Percentiles rank a stretch among this genome's conserved stretches.
Evolutionary conservation across 1,139 yeast genomes (phyloP).

Genomic region (Geotrichum aggregatum): DNA sequence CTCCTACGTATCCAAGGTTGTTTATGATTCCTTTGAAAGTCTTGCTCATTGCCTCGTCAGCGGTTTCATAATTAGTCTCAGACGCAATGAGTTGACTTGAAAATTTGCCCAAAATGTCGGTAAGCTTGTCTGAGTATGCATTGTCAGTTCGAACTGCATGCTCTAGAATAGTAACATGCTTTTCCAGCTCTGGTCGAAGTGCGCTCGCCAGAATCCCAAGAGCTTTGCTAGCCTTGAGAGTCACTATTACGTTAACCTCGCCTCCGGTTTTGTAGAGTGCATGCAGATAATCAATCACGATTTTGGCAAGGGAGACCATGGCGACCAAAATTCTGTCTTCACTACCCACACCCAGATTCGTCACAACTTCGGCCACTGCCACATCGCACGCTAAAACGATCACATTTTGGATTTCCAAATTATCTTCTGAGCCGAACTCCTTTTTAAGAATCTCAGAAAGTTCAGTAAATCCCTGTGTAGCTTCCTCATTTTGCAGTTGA

Average conservation of each 20-base stretch:
- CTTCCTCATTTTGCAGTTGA: not conserved
- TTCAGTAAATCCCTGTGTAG: not conserved
- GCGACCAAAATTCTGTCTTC: not conserved
- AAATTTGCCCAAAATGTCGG: constrained; percentile 11
- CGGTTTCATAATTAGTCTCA: not conserved
- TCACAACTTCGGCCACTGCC: constrained; percentile 17
- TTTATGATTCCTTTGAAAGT: constrained; percentile 15
- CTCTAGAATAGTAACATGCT: constrained; percentile 2
- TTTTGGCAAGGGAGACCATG: not conserved
- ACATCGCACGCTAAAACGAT: constrained; percentile 23
- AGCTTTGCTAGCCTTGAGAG: constrained; percentile 25
- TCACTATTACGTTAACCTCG: constrained; percentile 15
- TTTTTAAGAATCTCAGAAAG: constrained; percentile 1
- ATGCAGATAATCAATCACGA: constrained; percentile 15
- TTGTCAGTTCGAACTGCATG: not conserved
- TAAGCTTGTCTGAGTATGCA: not conserved
- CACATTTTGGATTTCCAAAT: constrained; percentile 20
- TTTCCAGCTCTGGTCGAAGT: not conserved
- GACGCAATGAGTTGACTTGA: constrained; percentile 11
- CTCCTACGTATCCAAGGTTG: constrained; percentile 20
- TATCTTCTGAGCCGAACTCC: constrained; percentile 13
- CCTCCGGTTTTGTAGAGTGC: constrained; percentile 7
- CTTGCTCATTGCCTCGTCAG: not conserved
- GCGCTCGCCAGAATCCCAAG: constrained; percentile 26
- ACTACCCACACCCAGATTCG: not conserved